Evolutionary conservation across 768 basidiomycete species (phyloP), one percentile per base, ranked within the genome.

Genomic region (Agaricus subrufescens): DNA sequence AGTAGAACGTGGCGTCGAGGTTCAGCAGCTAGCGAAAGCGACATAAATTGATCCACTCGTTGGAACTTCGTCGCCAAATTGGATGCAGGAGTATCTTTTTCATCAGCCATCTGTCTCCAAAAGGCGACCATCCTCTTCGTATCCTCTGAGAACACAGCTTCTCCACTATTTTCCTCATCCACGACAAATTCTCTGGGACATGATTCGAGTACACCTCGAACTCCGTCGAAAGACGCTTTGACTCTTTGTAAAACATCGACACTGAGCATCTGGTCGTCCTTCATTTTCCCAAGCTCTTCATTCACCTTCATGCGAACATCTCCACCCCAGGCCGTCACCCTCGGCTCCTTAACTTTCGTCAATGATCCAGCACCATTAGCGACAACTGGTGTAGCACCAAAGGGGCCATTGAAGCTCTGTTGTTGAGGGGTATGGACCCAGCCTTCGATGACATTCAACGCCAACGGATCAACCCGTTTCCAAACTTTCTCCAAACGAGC

Each of bases 401-500:
- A 34, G 7, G 34, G 7, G 5, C 11, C 11, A 11, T 2, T 34
- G 11, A 34, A 34, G 8, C 34, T 11, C 34, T n/a, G 46, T n/a
- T 29, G 46, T 15, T n/a, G n/a, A 2, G 30, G 38, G 25, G 53
- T 57, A 45, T 83, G 77, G 0, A 85, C 79, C 90, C 90, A 91
- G 3, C 77, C 74, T 59, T 90, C 87, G 29, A 90, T 78, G 2
- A 75, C 77, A 7, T 77, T 73, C 46, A 84, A 62, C 15, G 82
- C 81, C 23, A 76, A 73, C 0, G 80, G 66, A 56, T 90, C 86
- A 0, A 89, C 87, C 19, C 90, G 75, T 62, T 82, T 84, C 91
- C 91, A 94, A 4, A 77, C 87, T 67, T 90, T 91, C 49, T 85
- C 87, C 48, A 93, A 67, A 38, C 91, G 73, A 8, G 89, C 87